Evolutionary conservation across 2,329 filamentous ascomycete genomes (phyloP), one percentile per base, ranked within the genome.

Genomic region (Aquanectria penicillioides): DNA sequence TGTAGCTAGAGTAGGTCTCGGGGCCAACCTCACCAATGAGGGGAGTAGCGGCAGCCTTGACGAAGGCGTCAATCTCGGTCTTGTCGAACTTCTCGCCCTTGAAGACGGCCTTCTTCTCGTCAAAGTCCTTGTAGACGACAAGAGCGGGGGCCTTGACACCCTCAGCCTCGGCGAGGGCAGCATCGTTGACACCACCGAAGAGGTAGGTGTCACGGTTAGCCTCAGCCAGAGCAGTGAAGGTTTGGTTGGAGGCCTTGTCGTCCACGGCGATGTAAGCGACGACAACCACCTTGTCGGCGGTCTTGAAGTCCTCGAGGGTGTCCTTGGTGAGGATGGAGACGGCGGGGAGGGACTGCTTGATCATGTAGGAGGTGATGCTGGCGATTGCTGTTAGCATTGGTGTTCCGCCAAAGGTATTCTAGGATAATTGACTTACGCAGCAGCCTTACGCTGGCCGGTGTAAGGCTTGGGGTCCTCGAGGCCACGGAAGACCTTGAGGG

Each of bases 401-500:
- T 44, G 4, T 33, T 47, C n/a, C n/a, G n/a, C n/a, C n/a, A n/a
- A n/a, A n/a, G 8, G 5, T 7, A 38, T 8, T 10, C 22, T 23
- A 54, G 7, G 15, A 23, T 18, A 28, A n/a, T 9, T 34, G 33
- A 82, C 85, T 80, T 79, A 88, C 86, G 83, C 85, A 78, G 87
- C 88, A 66, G 94, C 89, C 85, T 98, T 97, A 78, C 95, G 88
- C 79, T 93, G 90, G 74, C 95, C 95, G 71, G 84, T 83, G 82
- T 99, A 99, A 64, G 94, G 90, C 66, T 86, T 83, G 75, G 92
- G 80, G 76, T 90, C 92, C 10, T 97, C 92, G 37, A 81, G 79
- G 70, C 95, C 94, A 72, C 94, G 93, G 93, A 99, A 99, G 81
- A 99, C 88, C 89, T 98, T 99, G 75, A 99, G 88, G 68, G 95